phyloP scores from a whole-genome alignment of 2,329 filamentous ascomycete species.

The Stagonosporopsis chrysanthemi region DNA sequence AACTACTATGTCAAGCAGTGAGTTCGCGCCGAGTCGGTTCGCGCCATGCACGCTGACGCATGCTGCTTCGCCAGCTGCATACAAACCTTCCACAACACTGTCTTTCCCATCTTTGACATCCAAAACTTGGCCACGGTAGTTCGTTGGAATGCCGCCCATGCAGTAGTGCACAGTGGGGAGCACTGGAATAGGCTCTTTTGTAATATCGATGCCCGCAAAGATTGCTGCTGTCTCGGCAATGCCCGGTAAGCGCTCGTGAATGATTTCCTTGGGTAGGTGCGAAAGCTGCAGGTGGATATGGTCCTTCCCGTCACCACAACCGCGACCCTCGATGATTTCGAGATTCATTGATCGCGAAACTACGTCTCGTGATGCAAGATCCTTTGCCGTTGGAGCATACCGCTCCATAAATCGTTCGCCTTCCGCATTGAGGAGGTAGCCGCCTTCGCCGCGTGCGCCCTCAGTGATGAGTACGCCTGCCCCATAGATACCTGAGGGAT shows the following conservation, averaged over 20 bases:
- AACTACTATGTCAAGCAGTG: slow-evolving; percentile 59
- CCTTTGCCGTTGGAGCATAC: slow-evolving; percentile 61
- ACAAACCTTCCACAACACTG: slow-evolving; percentile 55
- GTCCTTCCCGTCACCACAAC: slow-evolving; percentile 56
- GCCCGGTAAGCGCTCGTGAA: slow-evolving; percentile 57
- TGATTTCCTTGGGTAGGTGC: slow-evolving; percentile 57
- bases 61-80: slow-evolving; percentile 58
- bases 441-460: slow-evolving; percentile 59
- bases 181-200: slow-evolving; percentile 59
- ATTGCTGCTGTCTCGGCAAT: slow-evolving; percentile 61
- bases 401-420: slow-evolving; percentile 61
- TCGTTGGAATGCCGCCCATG: slow-evolving; percentile 61
- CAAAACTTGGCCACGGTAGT: slow-evolving; percentile 58
- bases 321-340: slow-evolving; percentile 57
- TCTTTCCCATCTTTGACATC: slow-evolving; percentile 50
- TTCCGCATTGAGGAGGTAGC: slow-evolving; percentile 58
- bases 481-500: slow-evolving; percentile 60
- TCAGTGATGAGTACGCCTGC: slow-evolving; percentile 60
- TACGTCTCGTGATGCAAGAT: slow-evolving; percentile 58
- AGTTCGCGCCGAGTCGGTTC: slow-evolving; percentile 59
- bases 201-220: slow-evolving; percentile 60
- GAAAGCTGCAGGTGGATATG: slow-evolving; percentile 59
- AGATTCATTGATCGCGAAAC: slow-evolving; percentile 59
- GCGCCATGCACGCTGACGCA: slow-evolving; percentile 60
- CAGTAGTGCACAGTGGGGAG: slow-evolving; percentile 61